A percentile compares a stretch with the other conserved stretches of the same genome.
phyloP scores from a whole-genome alignment of 1,284 basidiomycete genomes.

The Ganoderma leucocontextum region DNA sequence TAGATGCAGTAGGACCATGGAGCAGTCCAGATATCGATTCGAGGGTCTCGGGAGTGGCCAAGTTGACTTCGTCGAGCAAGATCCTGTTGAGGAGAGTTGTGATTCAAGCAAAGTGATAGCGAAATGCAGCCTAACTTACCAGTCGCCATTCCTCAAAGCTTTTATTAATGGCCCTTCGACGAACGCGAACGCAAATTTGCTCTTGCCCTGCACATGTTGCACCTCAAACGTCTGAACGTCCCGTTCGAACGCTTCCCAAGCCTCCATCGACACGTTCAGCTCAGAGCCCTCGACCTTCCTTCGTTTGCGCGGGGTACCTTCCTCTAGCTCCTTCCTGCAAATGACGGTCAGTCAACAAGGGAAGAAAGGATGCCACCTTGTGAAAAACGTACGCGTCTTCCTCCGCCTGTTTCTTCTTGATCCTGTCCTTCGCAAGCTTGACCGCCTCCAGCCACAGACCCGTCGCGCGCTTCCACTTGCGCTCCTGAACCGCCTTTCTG shows the following conservation, averaged over 20 bases:
- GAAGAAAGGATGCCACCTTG: not conserved
- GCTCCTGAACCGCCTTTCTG: conserved; percentile 82
- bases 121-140: conserved; percentile 59
- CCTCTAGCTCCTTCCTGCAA: conserved; percentile 36
- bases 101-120: conserved; percentile 6
- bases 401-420: conserved; percentile 53
- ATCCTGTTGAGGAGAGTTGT: conserved; percentile 68
- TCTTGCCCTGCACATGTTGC: conserved; percentile 85
- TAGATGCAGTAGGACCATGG: conserved; percentile 86
- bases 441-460: conserved; percentile 87
- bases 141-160: conserved; percentile 89
- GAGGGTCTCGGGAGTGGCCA: conserved; percentile 94
- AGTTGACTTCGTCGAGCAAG: conserved; percentile 95
- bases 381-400: conserved; percentile 52
- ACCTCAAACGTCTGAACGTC: conserved; percentile 86
- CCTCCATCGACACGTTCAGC: conserved; percentile 55
- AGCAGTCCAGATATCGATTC: conserved; percentile 92
- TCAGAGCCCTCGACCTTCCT: conserved; percentile 67
- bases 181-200: conserved; percentile 93
- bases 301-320: conserved; percentile 72
- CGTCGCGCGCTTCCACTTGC: conserved; percentile 88
- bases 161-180: conserved; percentile 97
- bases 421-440: conserved; percentile 71
- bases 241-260: conserved; percentile 80
- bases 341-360: conserved; percentile 23